A percentile compares a stretch with the other conserved stretches of the same genome.
phyloP scores from a whole-genome alignment of 805 yeast species.

The Scheffersomyces amazonensis region DNA sequence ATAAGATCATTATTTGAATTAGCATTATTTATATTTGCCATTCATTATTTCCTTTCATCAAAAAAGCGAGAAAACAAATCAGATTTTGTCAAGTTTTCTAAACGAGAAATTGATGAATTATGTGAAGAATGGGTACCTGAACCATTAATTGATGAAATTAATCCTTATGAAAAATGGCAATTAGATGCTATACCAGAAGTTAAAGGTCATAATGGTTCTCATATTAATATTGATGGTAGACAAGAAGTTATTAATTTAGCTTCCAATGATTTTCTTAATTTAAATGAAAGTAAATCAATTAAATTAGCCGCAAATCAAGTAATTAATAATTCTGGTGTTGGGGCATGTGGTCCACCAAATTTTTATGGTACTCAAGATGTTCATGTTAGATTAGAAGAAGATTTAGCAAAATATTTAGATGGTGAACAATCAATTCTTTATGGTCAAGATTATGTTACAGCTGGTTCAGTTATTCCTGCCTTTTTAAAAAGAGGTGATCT shows the following conservation, averaged over 20 bases:
- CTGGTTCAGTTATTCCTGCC: constrained; percentile 87
- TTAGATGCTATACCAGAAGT: constrained; percentile 62
- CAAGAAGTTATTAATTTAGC: constrained; percentile 59
- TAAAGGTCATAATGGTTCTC: constrained; percentile 50
- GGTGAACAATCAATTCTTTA: constrained; percentile 79
- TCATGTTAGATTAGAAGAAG: constrained; percentile 76
- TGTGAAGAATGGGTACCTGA: constrained; percentile 92
- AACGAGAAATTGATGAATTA: constrained; percentile 73
- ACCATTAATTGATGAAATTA: constrained; percentile 62
- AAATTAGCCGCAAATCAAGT: constrained; percentile 52
- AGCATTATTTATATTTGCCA: constrained; percentile 72
- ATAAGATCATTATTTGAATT: constrained; percentile 82
- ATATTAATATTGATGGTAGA: constrained; percentile 22
- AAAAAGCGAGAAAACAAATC: constrained; percentile 74
- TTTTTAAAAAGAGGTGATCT: constrained; percentile 94
- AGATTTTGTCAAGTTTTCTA: constrained; percentile 59
- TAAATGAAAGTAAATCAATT: constrained; percentile 49
- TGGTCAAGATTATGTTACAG: constrained; percentile 89
- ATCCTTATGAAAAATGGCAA: constrained; percentile 57
- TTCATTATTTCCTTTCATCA: constrained; percentile 76
- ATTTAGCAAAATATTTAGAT: constrained; percentile 70
- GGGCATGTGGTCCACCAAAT: constrained; percentile 98
- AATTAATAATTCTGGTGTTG: constrained; percentile 80
- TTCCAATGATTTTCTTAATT: constrained; percentile 66
- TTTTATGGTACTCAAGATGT: constrained; percentile 95